Base-by-base conservation (phyloP, 306 rosid species). In the Cucumis cinereus region DNA sequence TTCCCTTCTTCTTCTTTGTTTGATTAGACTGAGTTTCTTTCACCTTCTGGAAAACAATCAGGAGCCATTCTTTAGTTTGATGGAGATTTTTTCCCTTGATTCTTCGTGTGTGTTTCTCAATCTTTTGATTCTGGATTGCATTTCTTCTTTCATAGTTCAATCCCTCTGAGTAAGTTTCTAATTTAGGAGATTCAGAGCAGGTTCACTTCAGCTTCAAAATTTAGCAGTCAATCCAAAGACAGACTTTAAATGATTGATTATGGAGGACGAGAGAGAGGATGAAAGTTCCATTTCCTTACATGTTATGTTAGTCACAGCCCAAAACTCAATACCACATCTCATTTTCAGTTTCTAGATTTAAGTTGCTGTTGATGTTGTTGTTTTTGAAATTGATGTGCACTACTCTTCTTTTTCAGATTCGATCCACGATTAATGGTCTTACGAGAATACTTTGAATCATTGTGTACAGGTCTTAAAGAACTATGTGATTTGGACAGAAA, bases 401-500 rank as follows among this genome's bases (percentile, higher is more conserved):
- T 41, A 0, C 7, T 68, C 55, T 68, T 10, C 33, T 22, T n/a
- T 43, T 4, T 40, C 24, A 67, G 38, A 26, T 70, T 23, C 10
- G 15, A 16, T 70, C 4, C 40, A 14, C 1, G 57, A 70, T 70
- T 70, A 4, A 72, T 71, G 57, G 26, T 70, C 57, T 70, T 8
- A 72, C 26, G 76, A 50, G 61, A 28, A 16, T 50, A 40, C 60
- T 72, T 70, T 28, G 45, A 17, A 72, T 72, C 54, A 26, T 45
- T 61, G 43, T 76, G 8, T 74, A 2, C 52, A 74, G 77, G 77
- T 57, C 8, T 53, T 30, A 54, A 66, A 28, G 22, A 26, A 24
- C 64, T 19, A 54, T 77, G 77, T 67, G 61, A 69, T 75, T 57
- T 76, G 79, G 79, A 73, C 13, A 5, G 61, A 47, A 45, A 72